A percentile compares a stretch with the other conserved stretches of the same genome.
These are phyloP conservation scores for Colletotrichum sp. DNA, from an alignment of 2,329 filamentous ascomycete genomes.

Conservation along the genomic window DNA sequence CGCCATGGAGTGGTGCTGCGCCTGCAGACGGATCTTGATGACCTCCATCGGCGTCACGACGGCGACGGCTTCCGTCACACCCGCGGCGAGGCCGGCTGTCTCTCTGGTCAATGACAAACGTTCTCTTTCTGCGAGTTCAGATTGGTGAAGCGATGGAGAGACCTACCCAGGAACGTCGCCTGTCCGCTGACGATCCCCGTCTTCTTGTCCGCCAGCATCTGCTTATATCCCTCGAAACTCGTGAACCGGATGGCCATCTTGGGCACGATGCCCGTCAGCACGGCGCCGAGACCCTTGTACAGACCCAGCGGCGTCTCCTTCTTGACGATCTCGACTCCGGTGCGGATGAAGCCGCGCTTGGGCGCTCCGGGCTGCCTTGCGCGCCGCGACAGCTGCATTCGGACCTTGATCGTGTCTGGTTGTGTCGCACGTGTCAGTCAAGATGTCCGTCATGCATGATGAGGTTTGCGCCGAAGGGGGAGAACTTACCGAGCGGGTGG, in stretches of 20 bases:
- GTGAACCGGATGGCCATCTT: constrained; percentile 99
- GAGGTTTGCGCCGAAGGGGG: background rate
- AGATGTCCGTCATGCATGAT: background rate
- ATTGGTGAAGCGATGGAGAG: background rate
- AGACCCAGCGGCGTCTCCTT: constrained; percentile 91
- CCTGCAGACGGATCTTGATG: constrained; percentile 97
- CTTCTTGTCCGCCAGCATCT: constrained; percentile 71
- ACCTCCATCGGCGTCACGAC: constrained; percentile 99
- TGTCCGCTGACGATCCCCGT: constrained; percentile 72
- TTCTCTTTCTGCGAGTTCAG: accelerated
- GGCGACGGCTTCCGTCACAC: constrained; percentile 94
- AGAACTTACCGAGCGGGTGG: constrained; percentile 82
- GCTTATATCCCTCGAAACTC: constrained; percentile 95
- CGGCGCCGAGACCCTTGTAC: constrained; percentile 98
- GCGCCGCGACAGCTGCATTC: constrained; percentile 95
- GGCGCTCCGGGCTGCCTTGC: constrained; percentile 83
- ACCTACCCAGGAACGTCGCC: constrained; percentile 62
- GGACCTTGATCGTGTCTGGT: constrained; percentile 94
- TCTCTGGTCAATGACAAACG: background rate
- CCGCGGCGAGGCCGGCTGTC: constrained; percentile 83
- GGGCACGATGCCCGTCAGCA: constrained; percentile 93
- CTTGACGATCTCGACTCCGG: constrained; percentile 84
- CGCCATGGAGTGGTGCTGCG: constrained; percentile 97
- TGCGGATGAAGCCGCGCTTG: constrained; percentile 85
- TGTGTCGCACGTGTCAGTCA: background rate